Evolutionary conservation across 495 filamentous ascomycete species (phyloP).

Genomic region (Rhypophila decipiens): DNA sequence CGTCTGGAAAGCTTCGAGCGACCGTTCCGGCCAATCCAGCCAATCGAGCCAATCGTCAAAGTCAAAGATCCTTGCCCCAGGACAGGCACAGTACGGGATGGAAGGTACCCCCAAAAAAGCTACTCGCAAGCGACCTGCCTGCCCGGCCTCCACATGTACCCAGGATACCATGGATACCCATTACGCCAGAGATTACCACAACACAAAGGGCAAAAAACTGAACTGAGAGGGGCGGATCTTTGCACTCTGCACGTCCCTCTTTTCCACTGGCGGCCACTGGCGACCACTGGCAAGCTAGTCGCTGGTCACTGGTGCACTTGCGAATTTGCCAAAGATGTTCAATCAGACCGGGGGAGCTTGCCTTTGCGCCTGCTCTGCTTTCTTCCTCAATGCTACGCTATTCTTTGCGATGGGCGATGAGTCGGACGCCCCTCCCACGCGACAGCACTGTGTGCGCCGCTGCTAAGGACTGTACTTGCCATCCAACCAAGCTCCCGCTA

Average conservation of each 20-base stretch:
- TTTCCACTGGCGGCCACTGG: not conserved
- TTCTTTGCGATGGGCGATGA: slow-evolving; percentile 3
- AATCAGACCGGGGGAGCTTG: no score
- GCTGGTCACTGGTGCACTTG: no score
- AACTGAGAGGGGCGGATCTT: slow-evolving; percentile 2
- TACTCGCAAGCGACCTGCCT: slow-evolving; percentile 16
- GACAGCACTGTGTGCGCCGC: slow-evolving; percentile 12
- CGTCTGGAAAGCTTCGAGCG: slow-evolving; percentile 12
- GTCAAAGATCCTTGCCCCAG: slow-evolving; percentile 16
- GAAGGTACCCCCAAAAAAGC: slow-evolving; percentile 5
- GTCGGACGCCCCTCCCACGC: slow-evolving; percentile 11
- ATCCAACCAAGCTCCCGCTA: not conserved
- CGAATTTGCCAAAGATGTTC: no score
- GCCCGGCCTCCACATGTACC: slow-evolving; percentile 1
- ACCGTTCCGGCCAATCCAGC: slow-evolving; percentile 24
- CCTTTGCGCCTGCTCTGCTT: not conserved
- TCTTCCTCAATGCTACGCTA: not conserved
- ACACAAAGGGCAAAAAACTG: slow-evolving; percentile 6
- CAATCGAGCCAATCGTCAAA: no score
- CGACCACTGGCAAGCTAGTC: not conserved
- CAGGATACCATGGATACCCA: not conserved
- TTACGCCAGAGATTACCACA: not conserved
- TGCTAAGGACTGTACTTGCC: slow-evolving; percentile 6
- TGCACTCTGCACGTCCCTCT: not conserved
- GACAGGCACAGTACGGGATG: slow-evolving; percentile 11